phyloP scores from a whole-genome alignment of 2,329 filamentous ascomycete species.

The Colletotrichum navitas region DNA sequence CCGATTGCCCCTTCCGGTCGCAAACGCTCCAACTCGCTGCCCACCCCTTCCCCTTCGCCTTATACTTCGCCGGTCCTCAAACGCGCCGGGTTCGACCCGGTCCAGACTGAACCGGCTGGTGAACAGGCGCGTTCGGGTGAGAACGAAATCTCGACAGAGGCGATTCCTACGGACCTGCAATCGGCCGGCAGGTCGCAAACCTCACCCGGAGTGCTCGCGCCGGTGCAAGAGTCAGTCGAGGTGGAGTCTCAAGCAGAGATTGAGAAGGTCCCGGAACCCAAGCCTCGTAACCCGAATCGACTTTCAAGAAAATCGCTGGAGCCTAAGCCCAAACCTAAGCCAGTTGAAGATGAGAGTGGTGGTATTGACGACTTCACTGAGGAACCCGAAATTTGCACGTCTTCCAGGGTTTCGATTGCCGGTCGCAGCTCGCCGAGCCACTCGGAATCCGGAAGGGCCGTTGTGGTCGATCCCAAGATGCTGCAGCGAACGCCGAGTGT shows the following conservation, averaged over 20 bases:
- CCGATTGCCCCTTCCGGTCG: slow-evolving; percentile 52
- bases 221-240: slow-evolving; percentile 1
- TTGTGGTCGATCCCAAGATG: slow-evolving; percentile 54
- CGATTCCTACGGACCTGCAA: slow-evolving; percentile 10
- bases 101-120: slow-evolving; percentile 7
- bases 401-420: slow-evolving; percentile 67
- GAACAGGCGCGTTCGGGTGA: slow-evolving; percentile 19
- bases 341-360: slow-evolving; percentile 58
- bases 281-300: slow-evolving; percentile 40
- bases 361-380: slow-evolving; percentile 63
- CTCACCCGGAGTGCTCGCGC: slow-evolving; percentile 5
- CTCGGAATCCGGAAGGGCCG: slow-evolving; percentile 60
- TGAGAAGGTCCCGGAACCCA: slow-evolving; percentile 31
- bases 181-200: slow-evolving; percentile 11
- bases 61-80: slow-evolving; percentile 43
- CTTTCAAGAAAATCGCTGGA: slow-evolving; percentile 10
- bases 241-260: slow-evolving; percentile 1
- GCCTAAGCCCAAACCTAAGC: slow-evolving; percentile 4
- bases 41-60: slow-evolving; percentile 52
- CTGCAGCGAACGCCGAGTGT: slow-evolving; percentile 62
- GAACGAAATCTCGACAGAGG: slow-evolving; percentile 38
- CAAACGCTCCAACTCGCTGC: slow-evolving; percentile 64
- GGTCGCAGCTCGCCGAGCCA: slow-evolving; percentile 63
- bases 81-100: slow-evolving; percentile 31
- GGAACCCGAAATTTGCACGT: slow-evolving; percentile 69